Conservation (phyloP, 2,329 filamentous ascomycete genomes). For the Stachybotrys chlorohalonatus region DNA sequence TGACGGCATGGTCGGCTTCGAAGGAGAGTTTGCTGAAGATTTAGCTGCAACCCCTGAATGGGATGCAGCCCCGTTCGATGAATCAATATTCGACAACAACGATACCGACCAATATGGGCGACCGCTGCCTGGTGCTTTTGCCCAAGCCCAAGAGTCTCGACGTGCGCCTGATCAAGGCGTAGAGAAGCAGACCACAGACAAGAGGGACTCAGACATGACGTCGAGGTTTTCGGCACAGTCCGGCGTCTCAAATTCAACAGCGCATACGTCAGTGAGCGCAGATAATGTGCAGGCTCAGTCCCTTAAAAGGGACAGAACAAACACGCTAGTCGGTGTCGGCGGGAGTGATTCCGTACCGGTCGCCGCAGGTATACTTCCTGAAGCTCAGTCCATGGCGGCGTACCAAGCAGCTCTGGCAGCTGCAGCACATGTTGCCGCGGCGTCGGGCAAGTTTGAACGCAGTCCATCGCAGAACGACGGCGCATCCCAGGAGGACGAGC, state of each 20-base stretch:
- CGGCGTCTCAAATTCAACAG: slow-evolving; percentile 37
- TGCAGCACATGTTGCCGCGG: slow-evolving; percentile 68
- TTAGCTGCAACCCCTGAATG: slow-evolving; percentile 30
- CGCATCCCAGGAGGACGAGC: slow-evolving; percentile 6
- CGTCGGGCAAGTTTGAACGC: slow-evolving; percentile 65
- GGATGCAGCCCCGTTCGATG: slow-evolving; percentile 55
- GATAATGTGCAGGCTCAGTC: slow-evolving; percentile 7
- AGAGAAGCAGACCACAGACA: slow-evolving; percentile 17
- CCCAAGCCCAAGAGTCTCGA: slow-evolving; percentile 38
- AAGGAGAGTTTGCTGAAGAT: slow-evolving; percentile 36
- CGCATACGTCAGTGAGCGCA: slow-evolving; percentile 40
- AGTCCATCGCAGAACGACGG: slow-evolving; percentile 30
- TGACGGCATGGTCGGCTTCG: slow-evolving; percentile 46
- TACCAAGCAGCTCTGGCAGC: slow-evolving; percentile 81
- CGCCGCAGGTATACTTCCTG: background rate
- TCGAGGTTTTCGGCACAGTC: slow-evolving; percentile 36
- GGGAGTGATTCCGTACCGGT: background rate
- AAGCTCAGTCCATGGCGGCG: slow-evolving; percentile 35
- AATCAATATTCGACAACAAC: slow-evolving; percentile 63
- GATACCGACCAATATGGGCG: slow-evolving; percentile 55
- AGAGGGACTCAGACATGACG: slow-evolving; percentile 36
- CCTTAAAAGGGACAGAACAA: background rate
- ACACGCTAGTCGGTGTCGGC: background rate
- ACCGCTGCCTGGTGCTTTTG: slow-evolving; percentile 50
- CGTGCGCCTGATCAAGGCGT: slow-evolving; percentile 12